Evolutionary conservation across 768 basidiomycete species (phyloP).

Genomic region (Paxillus rubicundulus): DNA sequence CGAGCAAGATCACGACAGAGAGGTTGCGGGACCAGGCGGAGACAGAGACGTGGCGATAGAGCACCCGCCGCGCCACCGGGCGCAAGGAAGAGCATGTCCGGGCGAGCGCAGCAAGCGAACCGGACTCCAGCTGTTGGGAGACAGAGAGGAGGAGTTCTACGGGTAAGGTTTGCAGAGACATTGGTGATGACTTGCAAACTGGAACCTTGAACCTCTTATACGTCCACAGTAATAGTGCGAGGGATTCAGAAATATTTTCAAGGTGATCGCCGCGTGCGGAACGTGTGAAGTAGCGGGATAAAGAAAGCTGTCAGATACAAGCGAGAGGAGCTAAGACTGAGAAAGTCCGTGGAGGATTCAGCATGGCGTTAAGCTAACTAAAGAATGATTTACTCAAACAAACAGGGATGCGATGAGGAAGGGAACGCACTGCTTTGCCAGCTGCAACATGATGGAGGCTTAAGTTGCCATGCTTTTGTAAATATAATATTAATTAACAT

Average conservation of each 20-base stretch:
- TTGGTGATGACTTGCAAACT: conserved; percentile 20
- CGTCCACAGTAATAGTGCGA: conserved; percentile 3
- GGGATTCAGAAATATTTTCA: conserved; percentile 9
- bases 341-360: conserved; percentile 13
- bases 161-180: conserved; percentile 52
- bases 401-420: conserved; percentile 8
- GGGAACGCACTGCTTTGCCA: neutral
- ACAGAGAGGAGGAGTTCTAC: conserved; percentile 61
- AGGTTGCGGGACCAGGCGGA: conserved; percentile 46
- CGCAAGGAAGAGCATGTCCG: conserved; percentile 40
- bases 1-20: conserved; percentile 53
- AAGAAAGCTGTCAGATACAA: conserved; percentile 6
- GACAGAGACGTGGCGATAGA: conserved; percentile 59
- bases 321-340: conserved; percentile 12
- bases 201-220: conserved; percentile 12
- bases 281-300: conserved; percentile 12
- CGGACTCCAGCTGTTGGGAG: conserved; percentile 34
- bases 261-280: conserved; percentile 41
- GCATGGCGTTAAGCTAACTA: conserved; percentile 5
- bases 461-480: neutral
- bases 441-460: conserved; percentile 1
- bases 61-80: conserved; percentile 53
- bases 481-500: neutral
- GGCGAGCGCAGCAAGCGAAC: conserved; percentile 49
- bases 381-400: conserved; percentile 14